Evolutionary conservation across 139 green algal species (phyloP).

Genomic region (Micractinium conductrix): DNA sequence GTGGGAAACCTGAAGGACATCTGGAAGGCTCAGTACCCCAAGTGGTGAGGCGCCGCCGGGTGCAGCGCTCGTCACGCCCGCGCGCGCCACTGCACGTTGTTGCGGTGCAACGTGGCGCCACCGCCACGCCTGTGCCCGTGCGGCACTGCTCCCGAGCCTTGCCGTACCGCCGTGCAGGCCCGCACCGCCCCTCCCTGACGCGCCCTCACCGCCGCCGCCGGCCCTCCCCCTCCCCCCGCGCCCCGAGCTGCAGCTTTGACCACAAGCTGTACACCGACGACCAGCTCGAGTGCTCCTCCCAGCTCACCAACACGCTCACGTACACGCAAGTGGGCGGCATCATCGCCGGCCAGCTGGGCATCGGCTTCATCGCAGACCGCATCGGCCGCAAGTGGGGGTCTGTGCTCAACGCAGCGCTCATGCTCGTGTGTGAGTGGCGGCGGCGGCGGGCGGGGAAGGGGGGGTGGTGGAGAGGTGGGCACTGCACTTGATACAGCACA

Average conservation of each 20-base stretch:
- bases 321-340: constrained; percentile 54
- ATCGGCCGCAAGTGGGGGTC: constrained; percentile 76
- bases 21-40: constrained; percentile 35
- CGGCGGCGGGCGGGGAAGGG: not conserved
- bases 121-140: too few relatives aligned
- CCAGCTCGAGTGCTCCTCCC: not conserved
- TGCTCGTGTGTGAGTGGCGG: constrained; percentile 54
- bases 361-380: constrained; percentile 65
- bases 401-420: constrained; percentile 63
- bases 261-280: too few relatives aligned
- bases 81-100: not conserved
- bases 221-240: not conserved
- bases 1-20: constrained; percentile 57
- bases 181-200: too few relatives aligned
- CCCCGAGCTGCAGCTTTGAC: not conserved
- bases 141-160: too few relatives aligned
- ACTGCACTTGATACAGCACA: too few relatives aligned
- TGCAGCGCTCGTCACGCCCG: not conserved
- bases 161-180: too few relatives aligned
- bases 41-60: constrained; percentile 1
- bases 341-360: constrained; percentile 57
- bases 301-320: constrained; percentile 28
- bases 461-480: too few relatives aligned
- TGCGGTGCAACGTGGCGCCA: not conserved
- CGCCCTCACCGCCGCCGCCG: too few relatives aligned